A percentile compares a stretch with the other conserved stretches of the same genome.
These are phyloP conservation scores for Leishmania aethiopica DNA, from an alignment of 208 protist genomes.

Conservation along the genomic window DNA sequence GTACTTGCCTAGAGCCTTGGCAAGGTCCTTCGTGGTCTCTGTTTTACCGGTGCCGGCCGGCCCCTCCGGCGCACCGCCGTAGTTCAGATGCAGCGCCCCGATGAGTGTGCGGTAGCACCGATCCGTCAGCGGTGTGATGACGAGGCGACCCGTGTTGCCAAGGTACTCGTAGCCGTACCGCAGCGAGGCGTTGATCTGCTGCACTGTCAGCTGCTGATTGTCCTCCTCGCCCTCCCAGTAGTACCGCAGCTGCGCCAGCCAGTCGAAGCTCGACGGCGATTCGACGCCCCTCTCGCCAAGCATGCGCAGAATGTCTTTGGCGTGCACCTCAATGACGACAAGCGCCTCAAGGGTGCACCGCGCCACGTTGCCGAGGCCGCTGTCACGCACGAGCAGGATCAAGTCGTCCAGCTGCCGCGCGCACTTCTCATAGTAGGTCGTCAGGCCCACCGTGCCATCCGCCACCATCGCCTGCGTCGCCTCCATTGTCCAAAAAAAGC, in stretches of 20 bases:
- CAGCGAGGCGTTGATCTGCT: slow-evolving; percentile 93
- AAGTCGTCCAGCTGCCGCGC: slow-evolving; percentile 89
- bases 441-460: slow-evolving; percentile 83
- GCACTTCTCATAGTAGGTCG: slow-evolving; percentile 91
- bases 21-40: slow-evolving; percentile 98
- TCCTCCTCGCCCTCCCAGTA: slow-evolving; percentile 90
- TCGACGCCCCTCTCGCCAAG: slow-evolving; percentile 92
- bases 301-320: slow-evolving; percentile 93
- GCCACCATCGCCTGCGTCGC: slow-evolving; percentile 89
- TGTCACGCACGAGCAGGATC: slow-evolving; percentile 92
- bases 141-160: slow-evolving; percentile 95
- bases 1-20: slow-evolving; percentile 95
- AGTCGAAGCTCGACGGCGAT: slow-evolving; percentile 95
- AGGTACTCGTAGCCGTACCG: slow-evolving; percentile 98
- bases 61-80: slow-evolving; percentile 96
- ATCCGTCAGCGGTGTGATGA: slow-evolving; percentile 97
- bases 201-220: slow-evolving; percentile 81
- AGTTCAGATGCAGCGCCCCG: slow-evolving; percentile 96
- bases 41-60: slow-evolving; percentile 98
- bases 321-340: slow-evolving; percentile 95
- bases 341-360: slow-evolving; percentile 93
- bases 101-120: slow-evolving; percentile 96
- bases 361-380: slow-evolving; percentile 79
- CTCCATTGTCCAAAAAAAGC: slow-evolving; percentile 95
- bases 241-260: slow-evolving; percentile 96